Percentiles rank a stretch among this genome's conserved stretches.
These are phyloP conservation scores for Isatis lusitanica DNA, from an alignment of 441 rosid species.

Conservation along the genomic window DNA sequence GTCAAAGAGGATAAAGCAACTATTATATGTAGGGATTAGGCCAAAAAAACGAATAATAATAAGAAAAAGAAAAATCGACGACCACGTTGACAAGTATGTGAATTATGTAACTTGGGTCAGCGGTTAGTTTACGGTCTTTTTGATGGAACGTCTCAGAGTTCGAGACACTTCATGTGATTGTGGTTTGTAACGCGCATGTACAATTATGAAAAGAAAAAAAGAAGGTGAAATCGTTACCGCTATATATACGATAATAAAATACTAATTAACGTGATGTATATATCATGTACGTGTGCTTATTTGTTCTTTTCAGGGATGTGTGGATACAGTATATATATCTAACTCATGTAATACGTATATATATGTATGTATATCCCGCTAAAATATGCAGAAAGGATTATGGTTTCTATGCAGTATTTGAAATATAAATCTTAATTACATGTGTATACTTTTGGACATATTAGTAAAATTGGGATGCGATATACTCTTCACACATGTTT, in stretches of 20 bases:
- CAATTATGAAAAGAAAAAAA: not conserved
- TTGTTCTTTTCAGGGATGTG: not conserved
- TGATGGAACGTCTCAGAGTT: constrained; percentile 19
- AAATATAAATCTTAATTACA: no score
- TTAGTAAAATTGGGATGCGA: no score
- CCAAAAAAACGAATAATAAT: not conserved
- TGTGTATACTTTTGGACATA: no score
- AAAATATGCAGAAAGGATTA: no score
- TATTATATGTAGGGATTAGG: not conserved
- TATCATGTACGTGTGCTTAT: not conserved
- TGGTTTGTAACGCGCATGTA: constrained; percentile 8
- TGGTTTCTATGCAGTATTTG: no score
- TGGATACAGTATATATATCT: not conserved
- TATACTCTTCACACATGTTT: no score
- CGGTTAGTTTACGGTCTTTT: not conserved
- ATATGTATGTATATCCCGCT: no score
- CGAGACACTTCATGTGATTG: constrained; percentile 19
- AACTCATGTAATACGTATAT: not conserved
- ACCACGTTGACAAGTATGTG: not conserved
- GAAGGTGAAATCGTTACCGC: not conserved
- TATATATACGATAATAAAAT: not conserved
- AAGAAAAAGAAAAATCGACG: not conserved
- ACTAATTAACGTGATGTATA: not conserved
- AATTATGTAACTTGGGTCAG: not conserved
- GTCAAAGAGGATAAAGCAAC: constrained; percentile 10